Evolutionary conservation across 140 eudicot species (phyloP), one percentile per base, ranked within the genome.

Genomic region (Cichorium intybus): DNA sequence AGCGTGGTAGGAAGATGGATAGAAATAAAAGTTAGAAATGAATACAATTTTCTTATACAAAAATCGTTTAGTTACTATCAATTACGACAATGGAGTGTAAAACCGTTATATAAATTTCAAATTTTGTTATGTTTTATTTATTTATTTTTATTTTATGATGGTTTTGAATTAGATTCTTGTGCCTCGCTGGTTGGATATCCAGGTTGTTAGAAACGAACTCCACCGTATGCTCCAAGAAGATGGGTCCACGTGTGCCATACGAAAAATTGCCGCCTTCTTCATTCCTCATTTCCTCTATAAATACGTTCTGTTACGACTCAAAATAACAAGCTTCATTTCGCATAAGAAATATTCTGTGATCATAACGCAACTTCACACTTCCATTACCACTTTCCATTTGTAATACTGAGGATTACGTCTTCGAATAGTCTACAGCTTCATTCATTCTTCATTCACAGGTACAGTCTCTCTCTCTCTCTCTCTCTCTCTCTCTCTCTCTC

Each of bases 201-300:
- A n/a, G 50, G 11, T 45, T 10, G 11, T 45, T 7, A 49, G 2
- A 17, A 49, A 18, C 23, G 26, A 49, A 5, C 14, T 16, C 56
- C 16, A 17, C 48, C n/a, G 3, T 23, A 24, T 15, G 10, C 34
- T 28, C 53, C 63, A 21, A 53, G 35, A 24, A 5, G 5, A 3
- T n/a, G 43, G 23, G 3, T 24, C 63, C 64, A 67, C 73, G 63
- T 68, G 21, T 54, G 17, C 73, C 10, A 49, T 15, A 24, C 7
- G 31, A 41, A 68, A 28, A 68, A 10, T 34, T 68, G 43, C 73
- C 73, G 73, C 73, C 41, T 26, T 53, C 17, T 41, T 41, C 18
- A 12, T 6, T 41, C 3, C 48, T 4, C 15, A 18, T 12, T 22
- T 45, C 2, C 10, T 62, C 23, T 41, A 10, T 37, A 17, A 24